Percentiles rank a stretch among this genome's conserved stretches.
Evolutionary conservation across 768 basidiomycete genomes (phyloP).

Genomic region (Auricularia cornea): DNA sequence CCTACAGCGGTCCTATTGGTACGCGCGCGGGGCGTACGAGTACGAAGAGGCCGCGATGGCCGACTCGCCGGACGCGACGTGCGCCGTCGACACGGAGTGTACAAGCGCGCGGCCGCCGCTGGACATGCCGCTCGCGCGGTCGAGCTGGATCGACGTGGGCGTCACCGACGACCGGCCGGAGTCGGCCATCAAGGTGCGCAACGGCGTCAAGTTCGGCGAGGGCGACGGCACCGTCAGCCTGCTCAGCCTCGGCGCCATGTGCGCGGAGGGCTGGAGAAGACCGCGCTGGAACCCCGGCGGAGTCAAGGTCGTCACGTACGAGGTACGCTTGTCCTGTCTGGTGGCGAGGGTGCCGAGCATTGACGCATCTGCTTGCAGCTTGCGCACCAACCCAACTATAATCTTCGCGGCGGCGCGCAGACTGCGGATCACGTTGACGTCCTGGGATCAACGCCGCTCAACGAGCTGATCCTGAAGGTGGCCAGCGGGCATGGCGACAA

Average conservation of each 20-base stretch:
- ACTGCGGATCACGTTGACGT: slow-evolving; percentile 85
- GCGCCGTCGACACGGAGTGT: slow-evolving; percentile 41
- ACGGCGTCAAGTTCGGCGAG: slow-evolving; percentile 88
- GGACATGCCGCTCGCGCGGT: slow-evolving; percentile 46
- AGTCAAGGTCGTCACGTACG: slow-evolving; percentile 80
- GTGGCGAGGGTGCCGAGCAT: background rate
- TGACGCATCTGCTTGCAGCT: slow-evolving; percentile 38
- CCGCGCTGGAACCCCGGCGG: slow-evolving; percentile 85
- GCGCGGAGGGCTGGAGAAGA: slow-evolving; percentile 88
- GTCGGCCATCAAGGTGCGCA: slow-evolving; percentile 49
- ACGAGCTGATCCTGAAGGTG: slow-evolving; percentile 85
- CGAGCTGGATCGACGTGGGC: slow-evolving; percentile 79
- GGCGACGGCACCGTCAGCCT: slow-evolving; percentile 92
- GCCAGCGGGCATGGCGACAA: slow-evolving; percentile 76
- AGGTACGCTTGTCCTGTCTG: slow-evolving; percentile 42
- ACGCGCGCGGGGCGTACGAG: slow-evolving; percentile 62
- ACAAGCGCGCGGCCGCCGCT: slow-evolving; percentile 36
- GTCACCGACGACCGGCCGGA: slow-evolving; percentile 54
- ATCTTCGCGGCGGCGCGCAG: slow-evolving; percentile 82
- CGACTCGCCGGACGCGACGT: slow-evolving; percentile 37
- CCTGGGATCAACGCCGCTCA: slow-evolving; percentile 65
- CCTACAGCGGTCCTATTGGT: slow-evolving; percentile 94
- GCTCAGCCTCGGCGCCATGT: slow-evolving; percentile 89
- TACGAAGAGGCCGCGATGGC: slow-evolving; percentile 44
- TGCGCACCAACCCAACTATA: slow-evolving; percentile 67